Evolutionary conservation across 352 stramenopile species (phyloP), one percentile per base, ranked within the genome.

Genomic region (Phytopythium aichiense): DNA sequence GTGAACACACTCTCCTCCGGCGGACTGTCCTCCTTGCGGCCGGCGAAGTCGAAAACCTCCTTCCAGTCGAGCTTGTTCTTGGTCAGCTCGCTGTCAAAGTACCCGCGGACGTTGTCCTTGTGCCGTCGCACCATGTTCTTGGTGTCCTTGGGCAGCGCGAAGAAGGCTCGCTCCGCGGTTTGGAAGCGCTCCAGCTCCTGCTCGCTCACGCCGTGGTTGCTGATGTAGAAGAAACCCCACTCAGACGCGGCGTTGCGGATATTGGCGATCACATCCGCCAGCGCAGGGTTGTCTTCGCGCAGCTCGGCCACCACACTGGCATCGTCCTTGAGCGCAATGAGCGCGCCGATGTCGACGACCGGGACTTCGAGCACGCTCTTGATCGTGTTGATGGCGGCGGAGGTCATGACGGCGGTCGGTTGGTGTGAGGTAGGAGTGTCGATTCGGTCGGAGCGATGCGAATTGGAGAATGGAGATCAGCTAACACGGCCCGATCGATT

Each of bases 61-160:
- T 98, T 98, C 87, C 88, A 97, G 71, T 98, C 94, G 23, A 70
- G 79, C 56, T 86, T 92, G 69, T 96, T 90, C 76, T 98, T 98
- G 43, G 94, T 98, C 38, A 98, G 72, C 65, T 98, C 94, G 66
- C 96, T 84, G 63, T 98, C 91, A 74, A 97, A 97, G 68, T 91
- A 98, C 22, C 94, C 94, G 57, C 89, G 77, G 33, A 88, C 74
- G 79, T 98, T 98, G 22, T 67, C 73, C 42, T 65, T 79, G 56
- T 20, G 81, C 65, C 89, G 95, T 7, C 65, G 87, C 50, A 96
- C 58, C 1, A 48, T 64, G 46, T 60, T 55, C 67, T 94, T 92
- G 15, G 69, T 61, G 2, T 86, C 66, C 45, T 79, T 76, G 1
- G 87, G 79, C 7, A 97, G 70, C 15, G 42, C 57, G 69, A 98